phyloP scores from a whole-genome alignment of 371 early-diverging fungal genomes.

The Syncephalastrum monosporum region DNA sequence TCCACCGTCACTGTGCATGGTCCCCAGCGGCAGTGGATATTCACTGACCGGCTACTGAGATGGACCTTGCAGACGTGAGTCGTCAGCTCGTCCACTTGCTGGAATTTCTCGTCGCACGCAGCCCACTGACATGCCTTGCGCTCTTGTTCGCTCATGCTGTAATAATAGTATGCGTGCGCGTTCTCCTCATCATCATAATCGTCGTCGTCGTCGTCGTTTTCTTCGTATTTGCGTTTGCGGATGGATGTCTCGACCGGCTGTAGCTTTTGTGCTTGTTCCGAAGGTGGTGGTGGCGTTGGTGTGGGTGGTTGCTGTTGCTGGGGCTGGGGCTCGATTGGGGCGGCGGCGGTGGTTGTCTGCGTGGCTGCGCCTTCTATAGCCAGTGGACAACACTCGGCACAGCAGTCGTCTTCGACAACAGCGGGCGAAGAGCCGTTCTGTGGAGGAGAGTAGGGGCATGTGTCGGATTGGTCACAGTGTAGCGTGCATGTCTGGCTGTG shows the following conservation, averaged over 20 bases:
- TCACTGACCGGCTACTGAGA: conserved; percentile 53
- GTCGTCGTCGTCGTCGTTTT: not conserved
- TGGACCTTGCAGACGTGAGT: conserved; percentile 81
- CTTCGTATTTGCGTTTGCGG: conserved; percentile 5
- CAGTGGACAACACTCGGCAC: conserved; percentile 7
- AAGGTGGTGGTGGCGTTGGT: not conserved
- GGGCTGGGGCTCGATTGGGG: not conserved
- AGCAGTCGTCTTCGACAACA: conserved; percentile 11
- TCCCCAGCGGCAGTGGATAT: conserved; percentile 76
- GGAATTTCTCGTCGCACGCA: conserved; percentile 76
- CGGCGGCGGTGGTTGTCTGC: not conserved
- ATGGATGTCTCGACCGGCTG: not conserved
- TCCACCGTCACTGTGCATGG: conserved; percentile 60
- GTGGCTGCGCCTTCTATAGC: conserved; percentile 1
- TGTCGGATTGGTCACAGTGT: too few relatives aligned
- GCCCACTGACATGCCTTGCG: conserved; percentile 73
- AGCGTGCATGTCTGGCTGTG: too few relatives aligned
- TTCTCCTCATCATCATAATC: not conserved
- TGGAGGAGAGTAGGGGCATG: too few relatives aligned
- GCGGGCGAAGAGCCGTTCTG: not conserved
- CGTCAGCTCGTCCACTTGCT: conserved; percentile 71
- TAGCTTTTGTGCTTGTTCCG: conserved; percentile 1
- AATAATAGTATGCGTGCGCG: conserved; percentile 1
- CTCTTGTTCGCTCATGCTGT: conserved; percentile 4
- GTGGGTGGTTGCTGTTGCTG: too few relatives aligned